Conservation (phyloP, 2,329 filamentous ascomycete species). For the Alternaria angustiovoidea region DNA sequence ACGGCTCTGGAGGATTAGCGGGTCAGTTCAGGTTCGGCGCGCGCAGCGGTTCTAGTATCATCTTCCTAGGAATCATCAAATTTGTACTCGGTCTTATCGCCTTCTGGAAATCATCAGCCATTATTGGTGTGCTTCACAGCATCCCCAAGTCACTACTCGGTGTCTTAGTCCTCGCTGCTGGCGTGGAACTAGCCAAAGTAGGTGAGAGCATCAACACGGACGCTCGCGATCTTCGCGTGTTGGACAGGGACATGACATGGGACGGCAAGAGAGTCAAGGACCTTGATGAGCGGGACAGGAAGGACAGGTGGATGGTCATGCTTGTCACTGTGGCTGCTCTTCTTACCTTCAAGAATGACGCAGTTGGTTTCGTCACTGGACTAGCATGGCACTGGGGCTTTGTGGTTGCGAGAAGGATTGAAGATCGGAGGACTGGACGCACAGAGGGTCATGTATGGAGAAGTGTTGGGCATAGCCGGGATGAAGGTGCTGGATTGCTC, state of each 20-base stretch:
- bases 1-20: conserved; percentile 89
- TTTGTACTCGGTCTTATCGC: conserved; percentile 72
- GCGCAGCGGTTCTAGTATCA: conserved; percentile 82
- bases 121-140: conserved; percentile 72
- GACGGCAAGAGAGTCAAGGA: conserved; percentile 58
- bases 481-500: conserved; percentile 36
- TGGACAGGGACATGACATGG: conserved; percentile 39
- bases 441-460: conserved; percentile 37
- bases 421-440: conserved; percentile 33
- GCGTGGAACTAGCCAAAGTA: conserved; percentile 85
- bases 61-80: conserved; percentile 80
- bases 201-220: conserved; percentile 83
- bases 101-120: conserved; percentile 71
- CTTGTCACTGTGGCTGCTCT: conserved; percentile 83
- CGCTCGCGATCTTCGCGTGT: conserved; percentile 65
- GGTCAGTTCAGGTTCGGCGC: conserved; percentile 93
- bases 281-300: conserved; percentile 72
- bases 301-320: conserved; percentile 87
- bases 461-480: conserved; percentile 22
- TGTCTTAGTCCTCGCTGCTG: conserved; percentile 88
- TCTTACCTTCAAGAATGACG: conserved; percentile 89
- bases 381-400: conserved; percentile 80
- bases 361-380: conserved; percentile 83
- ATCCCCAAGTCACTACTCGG: conserved; percentile 83
- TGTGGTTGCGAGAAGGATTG: conserved; percentile 30